phyloP scores from a whole-genome alignment of 768 basidiomycete genomes.

The Phanerochaete carnosa region DNA sequence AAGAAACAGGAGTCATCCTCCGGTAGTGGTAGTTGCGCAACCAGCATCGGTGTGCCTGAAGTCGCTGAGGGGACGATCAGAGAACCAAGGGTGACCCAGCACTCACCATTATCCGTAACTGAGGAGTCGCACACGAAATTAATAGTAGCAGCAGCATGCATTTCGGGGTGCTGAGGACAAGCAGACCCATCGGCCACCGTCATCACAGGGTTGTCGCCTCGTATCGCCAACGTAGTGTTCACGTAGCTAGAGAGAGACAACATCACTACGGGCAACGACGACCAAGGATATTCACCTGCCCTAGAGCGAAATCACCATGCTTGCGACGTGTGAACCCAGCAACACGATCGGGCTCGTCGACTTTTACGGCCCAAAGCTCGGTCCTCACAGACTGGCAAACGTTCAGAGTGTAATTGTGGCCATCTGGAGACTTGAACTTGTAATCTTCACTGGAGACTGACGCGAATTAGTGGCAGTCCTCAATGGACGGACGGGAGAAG shows the following conservation, averaged over 20 bases:
- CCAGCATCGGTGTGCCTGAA: constrained; percentile 47
- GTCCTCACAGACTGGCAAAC: constrained; percentile 55
- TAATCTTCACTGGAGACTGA: constrained; percentile 57
- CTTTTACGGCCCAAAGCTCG: constrained; percentile 58
- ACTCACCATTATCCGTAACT: constrained; percentile 25
- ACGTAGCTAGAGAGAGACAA: constrained; percentile 16
- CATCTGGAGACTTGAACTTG: constrained; percentile 44
- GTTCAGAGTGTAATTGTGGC: constrained; percentile 53
- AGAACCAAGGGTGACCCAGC: background rate
- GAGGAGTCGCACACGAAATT: constrained; percentile 76
- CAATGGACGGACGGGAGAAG: constrained; percentile 6
- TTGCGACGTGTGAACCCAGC: constrained; percentile 59
- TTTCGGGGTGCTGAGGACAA: constrained; percentile 46
- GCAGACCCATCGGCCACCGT: constrained; percentile 59
- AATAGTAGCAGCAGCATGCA: constrained; percentile 62
- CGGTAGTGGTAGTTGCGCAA: constrained; percentile 68
- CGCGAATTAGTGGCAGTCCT: constrained; percentile 15
- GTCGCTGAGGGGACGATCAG: background rate
- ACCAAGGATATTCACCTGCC: constrained; percentile 39
- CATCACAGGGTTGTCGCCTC: constrained; percentile 52
- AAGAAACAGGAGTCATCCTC: constrained; percentile 72
- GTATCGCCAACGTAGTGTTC: constrained; percentile 61
- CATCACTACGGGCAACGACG: background rate
- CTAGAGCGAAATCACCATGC: constrained; percentile 70
- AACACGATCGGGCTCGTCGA: constrained; percentile 49